phyloP scores from a whole-genome alignment of 345 rosid genomes.

The Moringa oleifera region DNA sequence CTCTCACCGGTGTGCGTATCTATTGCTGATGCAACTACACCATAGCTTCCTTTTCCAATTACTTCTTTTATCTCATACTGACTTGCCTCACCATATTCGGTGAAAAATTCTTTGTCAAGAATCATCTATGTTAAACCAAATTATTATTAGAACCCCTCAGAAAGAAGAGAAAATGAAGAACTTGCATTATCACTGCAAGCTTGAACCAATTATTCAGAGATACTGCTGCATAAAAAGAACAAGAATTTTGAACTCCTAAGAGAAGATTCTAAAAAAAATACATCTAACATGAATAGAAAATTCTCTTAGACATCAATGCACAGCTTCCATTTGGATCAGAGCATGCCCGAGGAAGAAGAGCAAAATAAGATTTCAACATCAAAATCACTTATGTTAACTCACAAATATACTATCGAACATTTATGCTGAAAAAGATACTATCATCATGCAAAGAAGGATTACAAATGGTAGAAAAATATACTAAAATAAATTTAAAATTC shows the following conservation, averaged over 20 bases:
- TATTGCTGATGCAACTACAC: constrained; percentile 90
- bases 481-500: no score
- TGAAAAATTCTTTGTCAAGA: constrained; percentile 88
- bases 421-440: not conserved
- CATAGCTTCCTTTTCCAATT: constrained; percentile 96
- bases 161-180: not conserved
- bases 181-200: not conserved
- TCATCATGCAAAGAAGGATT: not conserved
- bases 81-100: constrained; percentile 95
- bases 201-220: not conserved
- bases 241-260: no score
- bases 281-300: no score
- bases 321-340: not conserved
- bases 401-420: not conserved
- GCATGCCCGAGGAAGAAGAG: not conserved
- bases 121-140: constrained; percentile 19
- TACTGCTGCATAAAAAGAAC: not conserved
- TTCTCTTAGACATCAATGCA: not conserved
- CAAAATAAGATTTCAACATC: not conserved
- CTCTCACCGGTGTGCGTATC: constrained; percentile 91
- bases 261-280: no score
- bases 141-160: not conserved
- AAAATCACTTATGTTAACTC: not conserved
- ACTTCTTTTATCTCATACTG: constrained; percentile 93
- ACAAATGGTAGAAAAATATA: not conserved